Evolutionary conservation across 2,329 filamentous ascomycete species (phyloP).

Genomic region (Didymella arachidicola): DNA sequence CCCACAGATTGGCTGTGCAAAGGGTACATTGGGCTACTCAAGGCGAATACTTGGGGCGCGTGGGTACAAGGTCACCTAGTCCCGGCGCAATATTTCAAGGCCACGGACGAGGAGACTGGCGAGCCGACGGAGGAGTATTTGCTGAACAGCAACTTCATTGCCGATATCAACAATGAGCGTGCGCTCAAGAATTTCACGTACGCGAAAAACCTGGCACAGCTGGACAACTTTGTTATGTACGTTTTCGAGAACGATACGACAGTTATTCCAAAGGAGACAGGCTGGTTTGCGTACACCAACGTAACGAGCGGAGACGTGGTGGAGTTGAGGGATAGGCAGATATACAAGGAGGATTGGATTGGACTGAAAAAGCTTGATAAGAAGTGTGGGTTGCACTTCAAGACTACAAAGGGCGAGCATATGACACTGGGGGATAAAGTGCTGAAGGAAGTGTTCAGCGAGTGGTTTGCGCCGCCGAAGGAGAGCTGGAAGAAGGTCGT

Average conservation of each 20-base stretch:
- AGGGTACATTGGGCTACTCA: slow-evolving; percentile 78
- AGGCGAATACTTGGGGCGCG: slow-evolving; percentile 78
- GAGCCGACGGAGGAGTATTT: slow-evolving; percentile 70
- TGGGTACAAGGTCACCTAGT: slow-evolving; percentile 83
- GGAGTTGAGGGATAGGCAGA: slow-evolving; percentile 69
- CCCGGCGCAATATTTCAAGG: slow-evolving; percentile 93
- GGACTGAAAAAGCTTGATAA: slow-evolving; percentile 81
- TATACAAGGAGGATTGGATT: slow-evolving; percentile 94
- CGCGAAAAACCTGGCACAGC: slow-evolving; percentile 69
- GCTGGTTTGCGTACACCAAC: slow-evolving; percentile 86
- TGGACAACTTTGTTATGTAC: slow-evolving; percentile 87
- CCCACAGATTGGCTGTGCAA: slow-evolving; percentile 80
- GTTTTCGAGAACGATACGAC: slow-evolving; percentile 87
- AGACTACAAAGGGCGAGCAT: slow-evolving; percentile 76
- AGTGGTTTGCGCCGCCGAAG: slow-evolving; percentile 66
- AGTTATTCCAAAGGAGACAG: slow-evolving; percentile 86
- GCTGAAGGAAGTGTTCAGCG: slow-evolving; percentile 70
- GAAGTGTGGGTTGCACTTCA: slow-evolving; percentile 79
- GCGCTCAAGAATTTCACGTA: slow-evolving; percentile 76
- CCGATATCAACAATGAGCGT: slow-evolving; percentile 96
- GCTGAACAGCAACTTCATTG: slow-evolving; percentile 83
- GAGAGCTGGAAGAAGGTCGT: slow-evolving; percentile 18
- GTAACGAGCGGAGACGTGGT: slow-evolving; percentile 68
- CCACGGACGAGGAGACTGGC: slow-evolving; percentile 67
- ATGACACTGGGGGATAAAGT: slow-evolving; percentile 78